Evolutionary conservation across 2,329 filamentous ascomycete genomes (phyloP).

Genomic region (Fusarium scirpi): DNA sequence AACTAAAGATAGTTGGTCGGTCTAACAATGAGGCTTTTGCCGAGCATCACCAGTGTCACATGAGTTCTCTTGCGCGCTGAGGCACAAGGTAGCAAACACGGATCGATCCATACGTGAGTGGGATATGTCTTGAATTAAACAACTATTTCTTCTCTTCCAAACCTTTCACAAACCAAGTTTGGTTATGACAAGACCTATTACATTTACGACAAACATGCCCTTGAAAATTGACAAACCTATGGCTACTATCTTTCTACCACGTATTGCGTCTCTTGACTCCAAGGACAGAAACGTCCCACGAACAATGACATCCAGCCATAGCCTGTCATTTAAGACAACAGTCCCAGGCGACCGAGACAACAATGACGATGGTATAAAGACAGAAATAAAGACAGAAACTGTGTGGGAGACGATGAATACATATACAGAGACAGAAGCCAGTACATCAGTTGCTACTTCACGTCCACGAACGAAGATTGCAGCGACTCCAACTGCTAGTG

Average conservation of each 20-base stretch:
- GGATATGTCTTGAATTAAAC: constrained; percentile 27
- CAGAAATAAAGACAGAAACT: constrained; percentile 19
- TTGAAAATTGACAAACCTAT: constrained; percentile 32
- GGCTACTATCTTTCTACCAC: constrained; percentile 22
- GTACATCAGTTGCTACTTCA: constrained; percentile 10
- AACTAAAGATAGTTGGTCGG: constrained; percentile 33
- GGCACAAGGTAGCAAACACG: constrained; percentile 42
- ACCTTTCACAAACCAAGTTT: constrained; percentile 11
- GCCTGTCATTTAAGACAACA: constrained; percentile 19
- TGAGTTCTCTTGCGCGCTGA: constrained; percentile 30
- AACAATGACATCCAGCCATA: constrained; percentile 17
- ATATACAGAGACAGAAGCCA: constrained; percentile 7
- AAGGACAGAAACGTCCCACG: constrained; percentile 16
- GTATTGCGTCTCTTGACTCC: constrained; percentile 1
- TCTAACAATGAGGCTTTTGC: constrained; percentile 37
- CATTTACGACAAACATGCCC: constrained; percentile 9
- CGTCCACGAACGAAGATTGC: neutral
- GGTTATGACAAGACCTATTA: constrained; percentile 12
- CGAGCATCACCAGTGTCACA: constrained; percentile 35
- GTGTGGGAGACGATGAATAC: constrained; percentile 34
- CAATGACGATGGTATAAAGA: constrained; percentile 1
- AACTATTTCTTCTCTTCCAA: constrained; percentile 10
- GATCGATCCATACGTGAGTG: constrained; percentile 13
- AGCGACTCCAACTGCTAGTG: constrained; percentile 1
- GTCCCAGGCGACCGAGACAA: constrained; percentile 7